Conservation (phyloP, 306 rosid species). For the Begonia masoniana region DNA sequence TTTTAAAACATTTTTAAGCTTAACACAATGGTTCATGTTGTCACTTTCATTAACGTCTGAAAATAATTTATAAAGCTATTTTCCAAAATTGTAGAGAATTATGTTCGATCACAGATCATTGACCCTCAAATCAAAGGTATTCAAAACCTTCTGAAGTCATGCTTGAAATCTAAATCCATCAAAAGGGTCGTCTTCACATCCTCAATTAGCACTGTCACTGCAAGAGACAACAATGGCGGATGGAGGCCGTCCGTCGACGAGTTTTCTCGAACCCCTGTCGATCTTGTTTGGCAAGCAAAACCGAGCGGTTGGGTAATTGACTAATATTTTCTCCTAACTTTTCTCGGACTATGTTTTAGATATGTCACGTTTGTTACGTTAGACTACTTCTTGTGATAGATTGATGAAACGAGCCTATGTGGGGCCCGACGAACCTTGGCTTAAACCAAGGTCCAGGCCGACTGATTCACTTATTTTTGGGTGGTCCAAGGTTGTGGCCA, state of each 20-base stretch:
- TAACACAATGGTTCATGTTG: neutral
- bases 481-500: too few relatives aligned
- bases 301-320: conserved; percentile 64
- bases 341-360: neutral
- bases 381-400: too few relatives aligned
- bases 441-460: neutral
- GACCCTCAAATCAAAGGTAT: conserved; percentile 56
- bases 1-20: neutral
- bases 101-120: conserved; percentile 36
- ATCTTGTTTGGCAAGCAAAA: conserved; percentile 39
- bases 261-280: conserved; percentile 38
- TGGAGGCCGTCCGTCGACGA: conserved; percentile 56
- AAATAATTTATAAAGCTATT: too few relatives aligned
- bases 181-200: conserved; percentile 73
- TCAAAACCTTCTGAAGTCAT: conserved; percentile 45
- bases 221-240: conserved; percentile 34
- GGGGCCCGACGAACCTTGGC: too few relatives aligned
- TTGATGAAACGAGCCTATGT: too few relatives aligned
- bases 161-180: conserved; percentile 58
- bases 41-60: too few relatives aligned
- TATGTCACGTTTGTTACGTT: too few relatives aligned
- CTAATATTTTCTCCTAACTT: neutral
- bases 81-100: conserved; percentile 24
- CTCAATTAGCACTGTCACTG: conserved; percentile 63
- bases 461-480: neutral